Evolutionary conservation across 305 asterid species (phyloP), one percentile per base, ranked within the genome.

Genomic region (Plantago lanceolata): DNA sequence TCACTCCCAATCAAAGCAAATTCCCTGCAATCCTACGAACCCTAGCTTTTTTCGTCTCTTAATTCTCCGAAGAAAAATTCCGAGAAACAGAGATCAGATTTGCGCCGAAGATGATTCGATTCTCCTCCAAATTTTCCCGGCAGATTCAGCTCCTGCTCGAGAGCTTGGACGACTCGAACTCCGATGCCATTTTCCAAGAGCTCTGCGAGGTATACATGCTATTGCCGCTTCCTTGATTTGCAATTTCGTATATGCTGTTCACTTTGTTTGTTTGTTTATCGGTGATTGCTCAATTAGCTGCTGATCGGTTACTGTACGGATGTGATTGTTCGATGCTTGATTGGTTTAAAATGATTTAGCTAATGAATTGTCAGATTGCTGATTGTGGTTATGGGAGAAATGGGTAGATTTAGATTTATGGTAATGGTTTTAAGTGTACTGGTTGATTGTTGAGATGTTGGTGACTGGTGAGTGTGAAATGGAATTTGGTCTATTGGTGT

Each of bases 71-170:
- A 2, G 35, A 26, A 35, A 57, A 26, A 26, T 26, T 8, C 33
- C 47, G 6, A n/a, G 54, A 33, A 58, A 37, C 31, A 19, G 47
- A 33, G 67, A 26, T 60, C 72, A 19, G 56, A 35, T 64, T 52
- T 48, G 37, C 35, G 18, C 28, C 69, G 20, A 65, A 63, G 60
- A 90, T 90, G 99, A 77, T 84, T 75, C 89, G 88, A 61, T 78
- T 86, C 21, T 74, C 85, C 37, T 76, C 93, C 66, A 69, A 78
- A 59, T 65, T 74, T 56, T 71, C 92, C 49, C 31, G 76, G 58
- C 97, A 93, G 73, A 83, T 93, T 74, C 85, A 92, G 69, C 82
- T 78, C 72, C 76, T 90, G 78, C 88, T 94, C 6, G 83, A 78
- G 65, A 75, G 83, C 75, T 66, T 90, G 86, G 78, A 77, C 48